Conservation (phyloP, 148 eudicot genomes). For the Limonium bicolor region DNA sequence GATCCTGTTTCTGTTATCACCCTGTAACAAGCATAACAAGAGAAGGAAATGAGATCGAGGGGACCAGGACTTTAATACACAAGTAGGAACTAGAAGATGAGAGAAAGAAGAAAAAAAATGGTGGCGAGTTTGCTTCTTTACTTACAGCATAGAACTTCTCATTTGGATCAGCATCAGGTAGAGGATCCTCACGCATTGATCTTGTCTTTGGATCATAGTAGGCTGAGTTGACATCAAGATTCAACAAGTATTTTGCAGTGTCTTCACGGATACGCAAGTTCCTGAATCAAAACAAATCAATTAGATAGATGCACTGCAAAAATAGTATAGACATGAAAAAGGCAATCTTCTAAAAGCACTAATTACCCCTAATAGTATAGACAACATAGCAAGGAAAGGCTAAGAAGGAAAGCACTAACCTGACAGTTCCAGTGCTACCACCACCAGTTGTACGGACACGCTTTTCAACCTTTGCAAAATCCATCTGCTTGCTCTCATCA, state of each 20-base stretch:
- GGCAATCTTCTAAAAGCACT: background rate
- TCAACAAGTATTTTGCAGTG: conserved; percentile 82
- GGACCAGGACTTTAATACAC: too few species aligned
- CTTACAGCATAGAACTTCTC: conserved; percentile 84
- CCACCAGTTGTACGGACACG: conserved; percentile 94
- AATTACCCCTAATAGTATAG: background rate
- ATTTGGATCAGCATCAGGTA: conserved; percentile 89
- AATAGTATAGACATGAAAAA: background rate
- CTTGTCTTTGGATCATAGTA: conserved; percentile 90
- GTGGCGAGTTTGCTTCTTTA: background rate
- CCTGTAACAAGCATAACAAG: conserved; percentile 17
- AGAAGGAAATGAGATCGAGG: background rate
- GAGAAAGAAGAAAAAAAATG: background rate
- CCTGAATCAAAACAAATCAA: conserved; percentile 11
- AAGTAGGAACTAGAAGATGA: too few species aligned
- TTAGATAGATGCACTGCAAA: background rate
- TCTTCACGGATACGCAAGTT: conserved; percentile 91
- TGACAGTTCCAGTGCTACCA: conserved; percentile 83
- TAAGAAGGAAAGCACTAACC: conserved; percentile 17
- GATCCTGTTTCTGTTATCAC: conserved; percentile 63
- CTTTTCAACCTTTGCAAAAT: conserved; percentile 84
- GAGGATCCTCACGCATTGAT: conserved; percentile 98
- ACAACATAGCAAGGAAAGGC: background rate
- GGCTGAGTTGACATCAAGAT: conserved; percentile 83
- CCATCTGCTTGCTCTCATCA: conserved; percentile 90